phyloP scores from a whole-genome alignment of 2,329 filamentous ascomycete species.

The Cryphonectria parasitica region DNA sequence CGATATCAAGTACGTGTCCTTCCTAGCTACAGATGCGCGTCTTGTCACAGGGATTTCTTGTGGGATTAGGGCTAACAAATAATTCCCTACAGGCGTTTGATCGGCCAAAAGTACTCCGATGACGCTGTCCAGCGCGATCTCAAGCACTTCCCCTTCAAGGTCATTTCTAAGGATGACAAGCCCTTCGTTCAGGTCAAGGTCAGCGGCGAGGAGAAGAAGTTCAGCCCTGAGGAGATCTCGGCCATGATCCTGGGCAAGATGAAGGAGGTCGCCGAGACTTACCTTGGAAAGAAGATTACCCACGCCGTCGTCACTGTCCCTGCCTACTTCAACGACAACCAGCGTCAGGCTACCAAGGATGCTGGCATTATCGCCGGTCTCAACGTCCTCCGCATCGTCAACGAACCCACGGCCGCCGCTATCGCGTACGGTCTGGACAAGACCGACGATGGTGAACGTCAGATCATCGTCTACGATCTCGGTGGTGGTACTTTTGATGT shows the following conservation, averaged over 20 bases:
- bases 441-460: constrained; percentile 77
- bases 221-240: constrained; percentile 80
- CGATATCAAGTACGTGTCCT: constrained; percentile 74
- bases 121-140: constrained; percentile 89
- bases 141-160: constrained; percentile 99
- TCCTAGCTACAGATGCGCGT: not conserved
- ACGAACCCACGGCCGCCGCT: constrained; percentile 94
- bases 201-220: constrained; percentile 66
- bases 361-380: constrained; percentile 90
- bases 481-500: constrained; percentile 96
- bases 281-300: constrained; percentile 80
- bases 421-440: constrained; percentile 94
- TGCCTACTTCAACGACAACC: constrained; percentile 98
- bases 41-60: not conserved
- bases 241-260: constrained; percentile 84
- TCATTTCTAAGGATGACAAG: constrained; percentile 87
- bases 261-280: constrained; percentile 81
- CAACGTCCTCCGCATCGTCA: constrained; percentile 94
- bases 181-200: constrained; percentile 80
- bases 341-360: constrained; percentile 96
- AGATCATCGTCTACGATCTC: constrained; percentile 92
- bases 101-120: constrained; percentile 81
- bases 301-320: constrained; percentile 93
- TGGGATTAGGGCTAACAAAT: not conserved
- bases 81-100: constrained; percentile 65